phyloP scores from a whole-genome alignment of 1,284 basidiomycete genomes.

The Xerocomus subilludens region DNA sequence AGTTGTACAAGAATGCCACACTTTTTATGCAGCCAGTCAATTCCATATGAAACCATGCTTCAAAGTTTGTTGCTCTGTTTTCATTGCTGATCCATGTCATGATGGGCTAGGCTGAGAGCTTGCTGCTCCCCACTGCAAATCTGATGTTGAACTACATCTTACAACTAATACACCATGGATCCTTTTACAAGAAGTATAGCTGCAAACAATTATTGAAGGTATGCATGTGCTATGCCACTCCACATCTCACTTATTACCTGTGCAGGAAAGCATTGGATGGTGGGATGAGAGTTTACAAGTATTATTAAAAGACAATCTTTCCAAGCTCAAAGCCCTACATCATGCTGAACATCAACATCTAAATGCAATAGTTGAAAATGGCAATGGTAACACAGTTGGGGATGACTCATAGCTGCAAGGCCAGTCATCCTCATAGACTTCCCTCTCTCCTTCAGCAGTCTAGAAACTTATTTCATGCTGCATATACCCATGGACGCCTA shows the following conservation, averaged over 20 bases:
- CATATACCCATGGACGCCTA: slow-evolving; percentile 52
- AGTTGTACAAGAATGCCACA: slow-evolving; percentile 73
- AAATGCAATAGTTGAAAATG: slow-evolving; percentile 41
- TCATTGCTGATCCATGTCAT: slow-evolving; percentile 16
- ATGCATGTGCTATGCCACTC: background rate
- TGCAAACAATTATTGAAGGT: slow-evolving; percentile 90
- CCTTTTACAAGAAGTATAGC: slow-evolving; percentile 86
- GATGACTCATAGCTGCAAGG: slow-evolving; percentile 40
- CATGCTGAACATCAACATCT: slow-evolving; percentile 54
- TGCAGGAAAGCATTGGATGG: slow-evolving; percentile 66
- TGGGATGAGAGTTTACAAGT: slow-evolving; percentile 69
- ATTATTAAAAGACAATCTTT: slow-evolving; percentile 63
- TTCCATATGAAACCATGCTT: slow-evolving; percentile 85
- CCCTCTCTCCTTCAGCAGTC: slow-evolving; percentile 28
- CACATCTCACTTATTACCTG: slow-evolving; percentile 13
- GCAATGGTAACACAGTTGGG: slow-evolving; percentile 32
- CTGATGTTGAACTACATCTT: slow-evolving; percentile 94
- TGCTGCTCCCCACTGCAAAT: slow-evolving; percentile 88
- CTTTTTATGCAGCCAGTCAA: slow-evolving; percentile 92
- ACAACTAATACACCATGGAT: slow-evolving; percentile 77
- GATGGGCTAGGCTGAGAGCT: slow-evolving; percentile 73
- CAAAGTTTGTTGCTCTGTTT: slow-evolving; percentile 69
- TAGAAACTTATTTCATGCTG: slow-evolving; percentile 39
- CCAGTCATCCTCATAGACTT: background rate
- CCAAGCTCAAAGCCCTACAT: slow-evolving; percentile 65